Conservation (phyloP, 2,329 filamentous ascomycete genomes). For the Celoporthe dispersa region DNA sequence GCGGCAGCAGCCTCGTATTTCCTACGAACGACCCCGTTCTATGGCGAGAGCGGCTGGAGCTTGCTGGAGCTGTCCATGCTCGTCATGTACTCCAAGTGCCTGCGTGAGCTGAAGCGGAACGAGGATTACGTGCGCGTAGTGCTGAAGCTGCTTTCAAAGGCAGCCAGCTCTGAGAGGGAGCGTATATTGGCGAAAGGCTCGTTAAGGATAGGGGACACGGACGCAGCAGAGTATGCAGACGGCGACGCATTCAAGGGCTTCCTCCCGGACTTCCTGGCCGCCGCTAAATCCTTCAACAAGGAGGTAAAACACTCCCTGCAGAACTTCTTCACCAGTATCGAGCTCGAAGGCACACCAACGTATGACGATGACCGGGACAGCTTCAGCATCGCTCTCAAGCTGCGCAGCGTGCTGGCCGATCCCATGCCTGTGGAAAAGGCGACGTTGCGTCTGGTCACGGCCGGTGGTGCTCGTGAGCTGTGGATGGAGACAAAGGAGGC, state of each 20-base stretch:
- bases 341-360: slow-evolving; percentile 68
- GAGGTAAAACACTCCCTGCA: slow-evolving; percentile 71
- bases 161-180: slow-evolving; percentile 59
- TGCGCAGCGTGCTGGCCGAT: slow-evolving; percentile 75
- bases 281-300: slow-evolving; percentile 51
- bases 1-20: slow-evolving; percentile 77
- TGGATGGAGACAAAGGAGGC: slow-evolving; percentile 40
- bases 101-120: slow-evolving; percentile 74
- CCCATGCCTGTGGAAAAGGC: slow-evolving; percentile 68
- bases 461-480: slow-evolving; percentile 62
- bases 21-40: slow-evolving; percentile 76
- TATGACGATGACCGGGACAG: slow-evolving; percentile 76
- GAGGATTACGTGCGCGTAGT: slow-evolving; percentile 81
- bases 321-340: slow-evolving; percentile 74
- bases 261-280: slow-evolving; percentile 51
- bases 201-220: slow-evolving; percentile 37
- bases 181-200: slow-evolving; percentile 46
- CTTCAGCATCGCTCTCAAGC: slow-evolving; percentile 69
- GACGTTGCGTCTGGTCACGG: slow-evolving; percentile 65
- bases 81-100: slow-evolving; percentile 81
- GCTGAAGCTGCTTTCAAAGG: slow-evolving; percentile 74
- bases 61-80: slow-evolving; percentile 82
- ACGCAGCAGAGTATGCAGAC: slow-evolving; percentile 38
- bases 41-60: slow-evolving; percentile 78
- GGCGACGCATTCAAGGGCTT: slow-evolving; percentile 50